These are phyloP conservation scores for Apiotrichum gracile DNA, from an alignment of 1,284 basidiomycete species.

Conservation along the genomic window DNA sequence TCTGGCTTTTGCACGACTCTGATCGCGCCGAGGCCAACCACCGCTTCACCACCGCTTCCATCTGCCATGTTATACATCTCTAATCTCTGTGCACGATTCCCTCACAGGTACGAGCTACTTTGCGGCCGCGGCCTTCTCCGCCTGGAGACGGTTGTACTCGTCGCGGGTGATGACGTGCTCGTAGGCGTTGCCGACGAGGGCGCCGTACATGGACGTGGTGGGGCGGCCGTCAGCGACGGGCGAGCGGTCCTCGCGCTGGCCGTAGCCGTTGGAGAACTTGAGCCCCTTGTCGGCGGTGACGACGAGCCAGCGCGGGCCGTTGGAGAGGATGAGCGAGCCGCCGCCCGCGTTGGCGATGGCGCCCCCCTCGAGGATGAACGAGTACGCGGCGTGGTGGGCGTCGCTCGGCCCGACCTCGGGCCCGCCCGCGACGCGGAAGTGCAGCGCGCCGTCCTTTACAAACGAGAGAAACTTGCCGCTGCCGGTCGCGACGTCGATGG, in stretches of 20 bases:
- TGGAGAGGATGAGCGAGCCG: slow-evolving; percentile 1
- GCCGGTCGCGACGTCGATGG: neutral
- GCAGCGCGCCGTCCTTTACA: neutral
- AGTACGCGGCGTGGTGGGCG: neutral
- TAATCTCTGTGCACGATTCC: no score
- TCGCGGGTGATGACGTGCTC: slow-evolving; percentile 4
- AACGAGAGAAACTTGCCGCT: neutral
- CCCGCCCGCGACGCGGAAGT: neutral
- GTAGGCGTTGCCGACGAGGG: neutral
- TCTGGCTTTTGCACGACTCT: no score
- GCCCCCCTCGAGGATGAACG: neutral
- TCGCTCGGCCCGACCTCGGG: neutral
- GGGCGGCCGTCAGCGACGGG: neutral
- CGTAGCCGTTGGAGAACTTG: neutral
- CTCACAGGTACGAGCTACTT: no score
- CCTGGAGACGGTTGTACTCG: slow-evolving; percentile 61
- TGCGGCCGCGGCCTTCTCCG: slow-evolving; percentile 60
- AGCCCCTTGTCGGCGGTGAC: neutral
- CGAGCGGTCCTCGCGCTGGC: slow-evolving; percentile 1
- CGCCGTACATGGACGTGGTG: slow-evolving; percentile 3
- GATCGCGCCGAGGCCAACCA: no score
- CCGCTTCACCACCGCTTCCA: no score
- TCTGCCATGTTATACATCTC: no score
- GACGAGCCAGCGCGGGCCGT: slow-evolving; percentile 3
- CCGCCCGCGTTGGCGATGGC: neutral